A percentile compares a stretch with the other conserved stretches of the same genome.
Conservation (phyloP, 306 rosid genomes). For the Boehmeria nivea region DNA sequence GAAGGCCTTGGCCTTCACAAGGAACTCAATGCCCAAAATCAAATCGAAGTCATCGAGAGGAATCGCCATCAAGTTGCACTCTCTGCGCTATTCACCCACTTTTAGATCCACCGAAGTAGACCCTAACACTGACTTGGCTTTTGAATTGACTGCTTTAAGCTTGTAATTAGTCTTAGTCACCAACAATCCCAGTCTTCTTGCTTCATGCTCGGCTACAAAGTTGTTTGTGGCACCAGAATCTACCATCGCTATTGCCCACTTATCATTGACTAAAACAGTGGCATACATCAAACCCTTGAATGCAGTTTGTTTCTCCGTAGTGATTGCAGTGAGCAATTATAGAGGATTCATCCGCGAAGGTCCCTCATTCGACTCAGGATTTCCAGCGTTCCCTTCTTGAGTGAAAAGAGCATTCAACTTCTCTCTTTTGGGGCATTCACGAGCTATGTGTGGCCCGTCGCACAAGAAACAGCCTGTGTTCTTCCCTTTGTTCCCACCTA, state of each 20-base stretch:
- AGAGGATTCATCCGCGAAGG: too few species aligned
- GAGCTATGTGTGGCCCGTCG: background rate
- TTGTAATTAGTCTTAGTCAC: too few species aligned
- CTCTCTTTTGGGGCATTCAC: background rate
- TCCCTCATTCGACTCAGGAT: too few species aligned
- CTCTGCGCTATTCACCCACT: background rate
- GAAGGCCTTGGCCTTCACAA: background rate
- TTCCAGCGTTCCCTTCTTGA: background rate
- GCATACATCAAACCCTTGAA: background rate
- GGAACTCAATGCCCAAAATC: background rate
- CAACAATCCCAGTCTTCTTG: background rate
- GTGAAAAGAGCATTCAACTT: background rate
- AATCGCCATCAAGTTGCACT: background rate
- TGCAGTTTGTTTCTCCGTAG: background rate
- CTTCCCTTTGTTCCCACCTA: too few species aligned
- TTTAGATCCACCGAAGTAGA: fast-evolving
- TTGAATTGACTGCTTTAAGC: background rate
- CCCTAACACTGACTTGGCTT: background rate
- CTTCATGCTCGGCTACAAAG: background rate
- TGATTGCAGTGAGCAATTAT: background rate
- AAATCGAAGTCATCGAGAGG: background rate
- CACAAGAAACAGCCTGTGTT: background rate
- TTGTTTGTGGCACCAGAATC: background rate
- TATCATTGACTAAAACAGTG: background rate
- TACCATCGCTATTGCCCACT: background rate